Conservation (phyloP, 2,329 filamentous ascomycete species). For the Aspergillus cejpii region DNA sequence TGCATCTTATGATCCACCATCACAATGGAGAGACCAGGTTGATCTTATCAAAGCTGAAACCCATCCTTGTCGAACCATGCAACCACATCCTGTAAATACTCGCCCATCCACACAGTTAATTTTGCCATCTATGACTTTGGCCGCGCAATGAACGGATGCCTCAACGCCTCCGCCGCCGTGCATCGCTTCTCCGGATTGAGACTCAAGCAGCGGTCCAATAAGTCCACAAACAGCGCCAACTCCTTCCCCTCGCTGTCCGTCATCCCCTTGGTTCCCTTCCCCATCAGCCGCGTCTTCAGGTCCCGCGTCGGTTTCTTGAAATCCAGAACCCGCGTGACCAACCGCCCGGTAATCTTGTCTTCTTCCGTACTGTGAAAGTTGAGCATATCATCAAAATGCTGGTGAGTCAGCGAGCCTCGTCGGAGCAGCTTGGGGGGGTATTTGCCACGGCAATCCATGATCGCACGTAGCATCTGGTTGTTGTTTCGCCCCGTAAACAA, state of each 20-base stretch:
- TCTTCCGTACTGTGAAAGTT: conserved; percentile 80
- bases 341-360: conserved; percentile 81
- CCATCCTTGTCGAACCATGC: too few species aligned
- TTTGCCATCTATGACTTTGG: conserved; percentile 30
- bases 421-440: conserved; percentile 84
- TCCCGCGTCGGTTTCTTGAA: conserved; percentile 68
- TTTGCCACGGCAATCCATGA: conserved; percentile 93
- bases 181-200: conserved; percentile 91
- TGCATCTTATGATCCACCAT: too few species aligned
- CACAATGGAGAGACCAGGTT: too few species aligned
- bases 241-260: conserved; percentile 68
- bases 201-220: conserved; percentile 79
- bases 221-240: conserved; percentile 73
- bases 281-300: conserved; percentile 69
- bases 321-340: conserved; percentile 44
- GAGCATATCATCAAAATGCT: conserved; percentile 77
- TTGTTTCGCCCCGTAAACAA: conserved; percentile 92
- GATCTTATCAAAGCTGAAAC: too few species aligned
- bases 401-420: conserved; percentile 65
- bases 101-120: too few species aligned
- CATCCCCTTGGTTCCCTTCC: conserved; percentile 65
- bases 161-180: conserved; percentile 76
- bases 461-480: conserved; percentile 94
- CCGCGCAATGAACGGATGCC: conserved; percentile 74
- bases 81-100: too few species aligned